Evolutionary conservation across 2,329 filamentous ascomycete genomes (phyloP), one percentile per base, ranked within the genome.

Genomic region (Daldinia eschscholtzii): DNA sequence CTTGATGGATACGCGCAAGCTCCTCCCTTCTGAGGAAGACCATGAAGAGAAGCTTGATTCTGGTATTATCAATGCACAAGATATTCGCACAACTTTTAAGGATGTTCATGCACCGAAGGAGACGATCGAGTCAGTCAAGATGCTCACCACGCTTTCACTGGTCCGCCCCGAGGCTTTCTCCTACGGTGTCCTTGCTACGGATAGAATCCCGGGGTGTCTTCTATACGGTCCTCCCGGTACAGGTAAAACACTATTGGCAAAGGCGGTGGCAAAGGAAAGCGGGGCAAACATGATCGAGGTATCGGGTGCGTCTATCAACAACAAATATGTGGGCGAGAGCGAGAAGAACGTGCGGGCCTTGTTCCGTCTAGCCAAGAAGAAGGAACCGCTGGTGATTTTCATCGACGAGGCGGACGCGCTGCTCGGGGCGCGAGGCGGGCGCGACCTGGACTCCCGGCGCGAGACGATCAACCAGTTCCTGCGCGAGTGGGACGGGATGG

Each of bases 391-490:
- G 76, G 91, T 99, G 15, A 93, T 99, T 57, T 98, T 99, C 82
- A 93, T 99, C 70, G 96, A 99, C 76, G 96, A 99, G 81, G 96
- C 94, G 23, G 96, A 99, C 79, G 92, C 95, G 6, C 90, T 99
- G 55, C 92, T 99, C 63, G 93, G 93, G 28, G 91, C 92, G 15
- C 89, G 96, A 61, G 87, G 89, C 70, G 87, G 88, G 42, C 86
- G 87, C 66, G 90, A 89, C 73, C 86, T 92, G 33, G 88, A 88
- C 5, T 90, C 88, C 1, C 93, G 97, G 74, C 89, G 94, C 57
- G 95, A 98, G 79, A 91, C 96, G 61, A 94, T 98, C 79, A 99
- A 98, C 77, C 95, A 99, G 80, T 98, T 98, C 79, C 83, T 99
- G 57, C 92, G 94, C 61, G 95, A 98, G 79, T 98, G 95, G 96